Conservation (phyloP, 768 basidiomycete genomes). For the Fomitopsis pulvina region DNA sequence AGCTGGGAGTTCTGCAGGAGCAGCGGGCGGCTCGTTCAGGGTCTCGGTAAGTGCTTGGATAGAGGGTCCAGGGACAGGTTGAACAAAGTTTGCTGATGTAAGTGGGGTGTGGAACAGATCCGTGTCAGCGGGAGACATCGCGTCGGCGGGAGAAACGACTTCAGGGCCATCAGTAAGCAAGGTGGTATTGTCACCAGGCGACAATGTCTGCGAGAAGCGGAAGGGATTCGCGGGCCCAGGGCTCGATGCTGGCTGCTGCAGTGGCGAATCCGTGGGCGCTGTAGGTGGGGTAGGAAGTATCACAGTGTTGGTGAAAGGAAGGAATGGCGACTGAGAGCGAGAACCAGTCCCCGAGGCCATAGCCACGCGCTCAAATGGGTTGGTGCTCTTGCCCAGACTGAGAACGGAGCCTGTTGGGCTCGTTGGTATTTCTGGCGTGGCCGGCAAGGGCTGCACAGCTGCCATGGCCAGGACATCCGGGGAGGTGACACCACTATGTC, state of each 20-base stretch:
- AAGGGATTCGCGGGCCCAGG: conserved; percentile 40
- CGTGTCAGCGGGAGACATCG: conserved; percentile 21
- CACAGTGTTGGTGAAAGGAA: conserved; percentile 38
- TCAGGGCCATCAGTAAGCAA: conserved; percentile 1
- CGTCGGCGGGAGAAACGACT: neutral
- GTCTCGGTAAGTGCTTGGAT: neutral
- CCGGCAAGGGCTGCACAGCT: conserved; percentile 65
- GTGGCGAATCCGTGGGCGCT: conserved; percentile 7
- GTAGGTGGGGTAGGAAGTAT: conserved; percentile 31
- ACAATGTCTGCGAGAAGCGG: conserved; percentile 33
- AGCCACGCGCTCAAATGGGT: conserved; percentile 79
- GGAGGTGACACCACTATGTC: conserved; percentile 14
- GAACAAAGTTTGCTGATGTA: conserved; percentile 27
- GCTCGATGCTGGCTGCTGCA: neutral
- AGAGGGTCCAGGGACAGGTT: neutral
- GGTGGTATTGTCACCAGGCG: conserved; percentile 15
- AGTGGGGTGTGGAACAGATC: conserved; percentile 53
- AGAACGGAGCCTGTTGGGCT: conserved; percentile 41
- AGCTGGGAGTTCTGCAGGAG: neutral
- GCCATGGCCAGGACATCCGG: conserved; percentile 36
- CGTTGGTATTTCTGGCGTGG: conserved; percentile 48
- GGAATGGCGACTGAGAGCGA: conserved; percentile 53
- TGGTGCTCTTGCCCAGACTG: conserved; percentile 64
- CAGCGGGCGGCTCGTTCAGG: neutral
- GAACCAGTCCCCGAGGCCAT: conserved; percentile 34